Conservation (phyloP, 129 eudicot genomes). For the Arctium lappa region DNA sequence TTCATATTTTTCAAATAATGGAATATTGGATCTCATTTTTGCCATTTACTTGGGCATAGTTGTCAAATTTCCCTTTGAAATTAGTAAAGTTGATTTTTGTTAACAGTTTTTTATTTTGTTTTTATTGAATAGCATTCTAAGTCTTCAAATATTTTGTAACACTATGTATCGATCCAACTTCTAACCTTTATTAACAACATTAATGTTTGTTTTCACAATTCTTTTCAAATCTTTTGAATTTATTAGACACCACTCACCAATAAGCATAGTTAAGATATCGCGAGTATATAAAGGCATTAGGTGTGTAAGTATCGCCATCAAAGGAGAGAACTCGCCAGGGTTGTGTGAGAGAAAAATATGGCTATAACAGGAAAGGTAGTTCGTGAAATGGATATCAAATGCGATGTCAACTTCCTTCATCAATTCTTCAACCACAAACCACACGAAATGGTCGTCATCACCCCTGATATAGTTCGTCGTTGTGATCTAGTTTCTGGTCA, state of each 20-base stretch:
- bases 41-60: not conserved
- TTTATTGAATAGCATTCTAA: not conserved
- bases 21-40: not conserved
- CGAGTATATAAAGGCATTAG: not conserved
- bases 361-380: not conserved
- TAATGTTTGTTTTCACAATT: not conserved
- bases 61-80: not conserved
- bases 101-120: too few species aligned
- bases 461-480: constrained; percentile 9
- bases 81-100: too few species aligned
- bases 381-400: constrained; percentile 18
- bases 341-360: not conserved
- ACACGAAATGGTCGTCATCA: not conserved
- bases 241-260: not conserved
- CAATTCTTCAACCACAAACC: constrained; percentile 23
- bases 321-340: not conserved
- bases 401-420: constrained; percentile 14
- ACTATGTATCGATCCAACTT: not conserved
- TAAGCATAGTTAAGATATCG: not conserved
- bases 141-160: not conserved
- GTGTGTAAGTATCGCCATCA: not conserved
- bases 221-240: not conserved
- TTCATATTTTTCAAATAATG: too few species aligned
- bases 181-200: not conserved
- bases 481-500: constrained; percentile 32